Base-by-base conservation (phyloP, 441 rosid genomes). In the Brassica hybrid region DNA sequence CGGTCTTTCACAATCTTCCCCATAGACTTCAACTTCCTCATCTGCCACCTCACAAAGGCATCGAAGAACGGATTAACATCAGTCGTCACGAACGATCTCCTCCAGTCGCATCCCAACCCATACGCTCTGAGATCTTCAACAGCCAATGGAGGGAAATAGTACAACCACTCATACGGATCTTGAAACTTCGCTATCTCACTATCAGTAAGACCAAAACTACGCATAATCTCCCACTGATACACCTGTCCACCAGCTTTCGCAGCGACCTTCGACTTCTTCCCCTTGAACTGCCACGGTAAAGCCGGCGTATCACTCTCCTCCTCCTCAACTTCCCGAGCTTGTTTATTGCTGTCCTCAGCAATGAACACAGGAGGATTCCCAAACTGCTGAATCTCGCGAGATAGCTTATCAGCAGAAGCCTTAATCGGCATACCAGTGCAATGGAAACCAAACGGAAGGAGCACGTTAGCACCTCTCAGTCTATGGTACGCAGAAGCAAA, bases 351-450 rank as follows among this genome's bases (percentile, higher is more conserved):
- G 7, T 73, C 79, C 65, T 80, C 83, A 17, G 73, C 74, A 58
- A 75, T 27, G 48, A 94, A 93, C 2, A 82, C 80, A 0, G 97
- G 98, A 27, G 98, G 99, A 43, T 91, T 54, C 16, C 99, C 99
- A 57, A 84, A 94, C 80, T 70, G 79, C 30, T 89, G 52, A 25
- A 91, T 87, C 83, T 94, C 99, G 14, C 96, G 83, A 5, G 82
- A 80, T 74, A 94, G 93, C 69, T 94, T 94, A 85, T 91, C 98
- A 5, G 98, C 98, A 1, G 97, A 88, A 45, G 98, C 98, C 86
- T 94, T 94, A 57, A 94, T 92, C 1, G 97, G 98, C 97, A 94
- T 94, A 59, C 98, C 97, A 25, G 97, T 92, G 72, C 95, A 90
- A 67, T 94, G 98, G 67, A 94, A 94, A 23, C 84, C 97, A 82